Evolutionary conservation across 1,284 basidiomycete genomes (phyloP), one percentile per base, ranked within the genome.

Genomic region (Mycena sp.): DNA sequence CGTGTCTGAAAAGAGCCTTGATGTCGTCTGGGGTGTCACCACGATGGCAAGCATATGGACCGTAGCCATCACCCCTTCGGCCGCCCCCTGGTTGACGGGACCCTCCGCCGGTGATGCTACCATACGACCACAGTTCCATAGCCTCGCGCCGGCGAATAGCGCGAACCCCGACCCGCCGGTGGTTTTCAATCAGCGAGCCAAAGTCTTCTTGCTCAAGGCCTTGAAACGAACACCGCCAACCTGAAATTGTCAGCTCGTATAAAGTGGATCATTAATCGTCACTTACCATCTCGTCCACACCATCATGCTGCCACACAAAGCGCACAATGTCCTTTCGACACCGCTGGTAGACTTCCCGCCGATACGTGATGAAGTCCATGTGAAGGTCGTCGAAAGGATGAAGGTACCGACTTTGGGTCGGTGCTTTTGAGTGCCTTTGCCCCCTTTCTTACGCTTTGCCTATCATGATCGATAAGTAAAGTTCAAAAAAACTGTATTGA

Each of bases 191-290:
- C 11, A 58, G 29, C 3, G 46, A 9, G 19, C 21, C 12, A 41
- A 14, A 3, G 46, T 50, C 9, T 28, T 10, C 7, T 19, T 14
- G 0, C 11, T 21, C 1, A 58, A 30, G 1, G 38, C 37, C 10
- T n/a, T 3, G 14, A 26, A 58, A 6, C 56, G 56, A 2, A 58
- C 56, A 17, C 56, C 56, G 0, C 46, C 56, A 2, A 50, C 56
- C 56, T 58, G 32, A n/a, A n/a, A n/a, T n/a, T n/a, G n/a, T n/a
- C n/a, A n/a, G n/a, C n/a, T 2, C n/a, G 26, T 17, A 17, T 17
- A 26, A 38, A 43, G 1, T 23, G 19, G 14, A 17, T 19, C 11
- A 29, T 1, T 25, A n/a, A 21, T 19, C 17, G n/a, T 10, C 4
- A 32, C 56, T 49, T 14, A 50, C 56, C 1, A 38, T 3, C 6